Percentiles rank a stretch among this genome's conserved stretches.
These are phyloP conservation scores for Floccularia luteovirens DNA, from an alignment of 768 basidiomycete genomes.

Conservation along the genomic window DNA sequence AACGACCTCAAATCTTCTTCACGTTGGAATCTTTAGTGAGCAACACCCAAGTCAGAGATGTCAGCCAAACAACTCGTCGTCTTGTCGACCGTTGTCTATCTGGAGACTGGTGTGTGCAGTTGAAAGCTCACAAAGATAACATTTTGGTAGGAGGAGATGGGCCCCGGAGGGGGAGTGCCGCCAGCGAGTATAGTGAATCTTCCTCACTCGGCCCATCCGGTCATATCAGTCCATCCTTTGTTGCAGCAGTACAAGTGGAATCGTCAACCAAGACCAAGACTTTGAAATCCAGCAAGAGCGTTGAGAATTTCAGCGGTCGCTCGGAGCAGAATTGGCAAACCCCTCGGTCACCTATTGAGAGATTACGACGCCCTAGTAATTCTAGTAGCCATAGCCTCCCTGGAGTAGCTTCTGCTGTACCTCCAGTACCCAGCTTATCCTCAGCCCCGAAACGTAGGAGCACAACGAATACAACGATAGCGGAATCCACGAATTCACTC, in stretches of 20 bases:
- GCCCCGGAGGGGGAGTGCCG: constrained; percentile 32
- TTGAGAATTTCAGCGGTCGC: constrained; percentile 39
- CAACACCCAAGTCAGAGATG: constrained; percentile 70
- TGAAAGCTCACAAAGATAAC: constrained; percentile 31
- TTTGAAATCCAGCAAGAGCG: constrained; percentile 60
- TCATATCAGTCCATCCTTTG: constrained; percentile 15
- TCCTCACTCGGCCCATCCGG: constrained; percentile 28
- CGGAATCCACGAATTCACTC: not conserved
- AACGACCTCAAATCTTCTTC: constrained; percentile 82
- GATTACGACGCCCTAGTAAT: constrained; percentile 28
- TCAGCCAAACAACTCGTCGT: constrained; percentile 82
- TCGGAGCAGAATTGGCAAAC: constrained; percentile 12
- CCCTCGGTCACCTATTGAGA: constrained; percentile 25
- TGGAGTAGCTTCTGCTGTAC: constrained; percentile 16
- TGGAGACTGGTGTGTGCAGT: constrained; percentile 80
- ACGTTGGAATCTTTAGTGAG: constrained; percentile 73
- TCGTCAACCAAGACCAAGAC: constrained; percentile 30
- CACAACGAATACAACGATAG: constrained; percentile 4
- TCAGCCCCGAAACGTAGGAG: constrained; percentile 8
- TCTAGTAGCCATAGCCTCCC: constrained; percentile 32
- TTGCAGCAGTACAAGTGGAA: constrained; percentile 24
- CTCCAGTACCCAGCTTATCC: constrained; percentile 10
- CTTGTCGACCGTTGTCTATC: constrained; percentile 87
- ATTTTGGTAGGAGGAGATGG: constrained; percentile 8
- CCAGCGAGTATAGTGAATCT: constrained; percentile 31